Evolutionary conservation across 176 grass and related monocot species (phyloP).

Genomic region (Oryza longistaminata): DNA sequence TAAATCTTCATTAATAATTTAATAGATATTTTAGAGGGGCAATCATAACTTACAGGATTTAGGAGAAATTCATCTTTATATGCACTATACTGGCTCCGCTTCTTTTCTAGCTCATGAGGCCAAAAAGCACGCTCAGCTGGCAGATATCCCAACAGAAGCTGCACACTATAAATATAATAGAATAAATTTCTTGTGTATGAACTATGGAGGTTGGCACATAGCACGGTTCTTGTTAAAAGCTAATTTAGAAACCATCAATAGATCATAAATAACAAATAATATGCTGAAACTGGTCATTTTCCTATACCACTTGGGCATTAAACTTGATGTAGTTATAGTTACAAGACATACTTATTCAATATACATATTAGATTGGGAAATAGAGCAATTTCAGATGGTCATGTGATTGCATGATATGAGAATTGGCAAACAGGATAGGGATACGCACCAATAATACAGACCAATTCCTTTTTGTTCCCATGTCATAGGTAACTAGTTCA

Average conservation of each 20-base stretch:
- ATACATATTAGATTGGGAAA: not conserved
- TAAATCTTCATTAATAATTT: slow-evolving; percentile 7
- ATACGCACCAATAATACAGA: not conserved
- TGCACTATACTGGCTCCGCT: slow-evolving; percentile 70
- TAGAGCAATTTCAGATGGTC: not conserved
- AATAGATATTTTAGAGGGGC: not conserved
- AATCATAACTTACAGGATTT: slow-evolving; percentile 72
- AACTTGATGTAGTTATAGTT: not conserved
- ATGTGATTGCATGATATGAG: not conserved
- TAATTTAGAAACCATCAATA: not conserved
- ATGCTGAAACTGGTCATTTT: not conserved
- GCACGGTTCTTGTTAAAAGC: not conserved
- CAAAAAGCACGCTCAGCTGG: slow-evolving; percentile 75
- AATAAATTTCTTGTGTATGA: slow-evolving; percentile 58
- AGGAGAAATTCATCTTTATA: slow-evolving; percentile 89
- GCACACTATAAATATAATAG: slow-evolving; percentile 83
- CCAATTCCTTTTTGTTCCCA: not conserved
- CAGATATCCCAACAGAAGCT: slow-evolving; percentile 98
- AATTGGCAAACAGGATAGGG: not conserved
- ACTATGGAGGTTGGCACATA: not conserved
- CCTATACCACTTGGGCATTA: not conserved
- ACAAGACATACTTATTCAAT: not conserved
- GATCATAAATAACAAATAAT: slow-evolving; percentile 9
- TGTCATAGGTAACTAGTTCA: not conserved
- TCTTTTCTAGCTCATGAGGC: slow-evolving; percentile 86